Evolutionary conservation across 225 moss, liverwort and hornwort species (phyloP), one percentile per base, ranked within the genome.

Genomic region (Asterella californica): DNA sequence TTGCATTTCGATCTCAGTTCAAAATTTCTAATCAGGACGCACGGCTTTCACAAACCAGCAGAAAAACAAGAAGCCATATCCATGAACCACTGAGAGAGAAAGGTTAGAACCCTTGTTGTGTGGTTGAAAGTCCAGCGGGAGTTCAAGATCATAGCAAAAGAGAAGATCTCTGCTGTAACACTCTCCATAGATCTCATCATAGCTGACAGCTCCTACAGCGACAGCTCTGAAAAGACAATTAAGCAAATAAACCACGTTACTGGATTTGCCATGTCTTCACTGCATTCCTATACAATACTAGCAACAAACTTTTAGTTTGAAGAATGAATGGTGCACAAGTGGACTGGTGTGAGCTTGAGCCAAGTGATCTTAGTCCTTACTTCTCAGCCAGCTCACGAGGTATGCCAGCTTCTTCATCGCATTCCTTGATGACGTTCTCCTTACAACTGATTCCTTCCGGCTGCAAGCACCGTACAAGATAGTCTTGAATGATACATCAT

Each of bases 61-160:
- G 12, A 17, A 73, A 48, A 29, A 73, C 48, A n/a, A 42, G n/a
- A 29, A 25, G n/a, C 7, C 27, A 49, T n/a, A 29, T 30, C 15
- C 27, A 30, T 2, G 4, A 0, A 24, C 34, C 21, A 68, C 6
- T 2, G 10, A 32, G 64, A 33, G 77, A 36, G 71, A n/a, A 25
- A 0, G 27, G 37, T 38, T 15, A 5, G 32, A 92, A 76, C 96
- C 96, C 81, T 82, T 90, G 57, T 99, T 99, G 54, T 72, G 78
- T 54, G 97, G 97, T 80, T 87, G 79, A 78, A 99, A 99, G 75
- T 99, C 92, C 59, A 22, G n/a, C 52, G 97, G 97, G 71, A 99
- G 92, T 85, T 99, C 94, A 46, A 99, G 87, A 80, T 99, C 97
- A 60, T 99, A 99, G 83, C 97, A 93, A 59, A 99, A 99, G 67